A percentile compares a stretch with the other conserved stretches of the same genome.
Conservation (phyloP, 129 eudicot species). For the Mikania micrantha region DNA sequence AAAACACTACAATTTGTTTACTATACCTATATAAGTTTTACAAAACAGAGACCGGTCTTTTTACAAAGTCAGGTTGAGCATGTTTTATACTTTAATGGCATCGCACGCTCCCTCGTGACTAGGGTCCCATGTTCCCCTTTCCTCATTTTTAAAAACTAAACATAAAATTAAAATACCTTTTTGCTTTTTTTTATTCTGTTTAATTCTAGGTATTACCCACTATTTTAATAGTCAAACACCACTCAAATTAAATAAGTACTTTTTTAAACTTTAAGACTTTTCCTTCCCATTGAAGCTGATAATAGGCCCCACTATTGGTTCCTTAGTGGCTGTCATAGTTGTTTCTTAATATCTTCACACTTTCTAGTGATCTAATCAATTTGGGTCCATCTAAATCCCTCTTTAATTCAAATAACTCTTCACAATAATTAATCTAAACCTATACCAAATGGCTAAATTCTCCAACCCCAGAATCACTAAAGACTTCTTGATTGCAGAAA, state of each 20-base stretch:
- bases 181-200: neutral
- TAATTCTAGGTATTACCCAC: constrained; percentile 10
- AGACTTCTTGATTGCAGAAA: constrained; percentile 54
- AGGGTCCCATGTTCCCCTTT: constrained; percentile 18
- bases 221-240: constrained; percentile 20
- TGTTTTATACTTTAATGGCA: neutral
- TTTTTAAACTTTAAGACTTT: constrained; percentile 12
- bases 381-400: constrained; percentile 15
- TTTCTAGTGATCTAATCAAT: constrained; percentile 30
- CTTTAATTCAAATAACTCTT: constrained; percentile 16
- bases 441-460: constrained; percentile 11
- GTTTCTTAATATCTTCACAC: constrained; percentile 25
- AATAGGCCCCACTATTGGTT: constrained; percentile 30
- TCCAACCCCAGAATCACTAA: constrained; percentile 24
- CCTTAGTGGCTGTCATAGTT: constrained; percentile 43
- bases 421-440: constrained; percentile 8
- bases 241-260: constrained; percentile 7
- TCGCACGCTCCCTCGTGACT: constrained; percentile 14
- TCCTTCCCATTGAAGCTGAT: constrained; percentile 24
- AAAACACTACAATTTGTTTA: no score
- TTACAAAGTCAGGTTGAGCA: neutral
- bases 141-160: neutral
- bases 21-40: no score
- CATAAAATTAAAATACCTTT: constrained; percentile 10
- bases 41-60: no score